Base-by-base conservation (phyloP, 2,329 filamentous ascomycete species). In the Penicillium sclerotigenum region DNA sequence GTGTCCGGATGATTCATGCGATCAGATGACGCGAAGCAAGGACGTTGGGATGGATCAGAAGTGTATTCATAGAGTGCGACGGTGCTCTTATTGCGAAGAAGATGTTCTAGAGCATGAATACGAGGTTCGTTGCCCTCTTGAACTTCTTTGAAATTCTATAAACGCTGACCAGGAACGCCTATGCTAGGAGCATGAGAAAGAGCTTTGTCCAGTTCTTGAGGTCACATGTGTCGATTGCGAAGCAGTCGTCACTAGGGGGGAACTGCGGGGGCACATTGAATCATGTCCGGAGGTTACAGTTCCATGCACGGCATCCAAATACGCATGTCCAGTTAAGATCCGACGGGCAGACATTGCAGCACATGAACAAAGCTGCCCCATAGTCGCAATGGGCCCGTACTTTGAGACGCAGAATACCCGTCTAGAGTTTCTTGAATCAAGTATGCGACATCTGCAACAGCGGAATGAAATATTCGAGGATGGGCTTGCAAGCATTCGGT, bases 101-200 rank as follows among this genome's bases (percentile, higher is more conserved):
- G 74, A 76, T 33, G 73, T 86, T 63, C 79, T 82, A 71, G 79
- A 83, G 65, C 77, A 77, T 56, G 77, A 84, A 53, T 75, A 83
- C 29, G 79, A 83, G 68, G 78, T 80, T 48, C 8, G 70, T 64
- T 46, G 47, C 18, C 34, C 53, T 22, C 22, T 26, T 6, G 1
- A 41, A 31, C 38, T 26, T 50, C 24, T 31, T 38, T 20, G 36
- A 4, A 11, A 5, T 16, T 7, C 8, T 49, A 29, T 34, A 42
- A 22, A 38, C 47, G 41, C 52, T 65, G 29, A 63, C 43, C 7
- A 0, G 11, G 13, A 14, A 26, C 54, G 42, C 34, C 22, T 18
- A 29, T 45, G 24, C 14, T 16, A 75, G 71, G 67, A 71, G 41
- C 76, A 77, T 60, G 64, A 70, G 5, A 67, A 63, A 49, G 65